Evolutionary conservation across 192 early-diverging fungal genomes (phyloP), one percentile per base, ranked within the genome.

Genomic region (Radiomyces spectabilis): DNA sequence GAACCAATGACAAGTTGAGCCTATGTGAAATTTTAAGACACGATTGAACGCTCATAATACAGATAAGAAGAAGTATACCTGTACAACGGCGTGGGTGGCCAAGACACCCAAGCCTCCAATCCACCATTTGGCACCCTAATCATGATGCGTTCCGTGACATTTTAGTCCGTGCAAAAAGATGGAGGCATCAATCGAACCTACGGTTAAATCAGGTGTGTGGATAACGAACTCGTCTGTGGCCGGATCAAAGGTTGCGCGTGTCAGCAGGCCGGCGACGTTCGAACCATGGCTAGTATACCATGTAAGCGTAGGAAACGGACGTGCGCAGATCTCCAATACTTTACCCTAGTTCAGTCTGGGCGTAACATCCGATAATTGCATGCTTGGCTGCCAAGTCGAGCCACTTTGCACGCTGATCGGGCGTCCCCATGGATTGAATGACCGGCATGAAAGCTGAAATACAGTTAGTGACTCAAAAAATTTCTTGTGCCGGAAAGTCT

Each of bases 301-400:
- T n/a, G 22, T 35, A 12, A 37, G 12, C 12, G 13, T 19, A 42
- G 29, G 33, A n/a, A 61, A 30, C 69, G 61, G 5, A 78, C 73
- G 15, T 37, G 35, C 35, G 35, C 35, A 8, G 35, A 37, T 8
- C 9, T 43, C 24, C 9, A 24, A 16, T 19, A 6, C 42, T 5
- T 19, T 69, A 71, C 19, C 87, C 85, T 21, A 89, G 74, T 63
- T 93, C 87, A 6, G 87, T 93, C 55, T 89, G 87, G n/a, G 90
- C 86, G 50, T 90, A 93, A 62, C 85, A 90, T 24, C 87, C 87
- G 38, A 90, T 83, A 58, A 93, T 85, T 45, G 82, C 77, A 53
- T 81, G 84, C 33, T 76, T 75, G 33, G 74, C 64, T 12, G 85
- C 86, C 9, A 77, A 71, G 39, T 74, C 70, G 41, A 86, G 74